Evolutionary conservation across 1,139 yeast species (phyloP), one percentile per base, ranked within the genome.

Genomic region (Pichia sp.): DNA sequence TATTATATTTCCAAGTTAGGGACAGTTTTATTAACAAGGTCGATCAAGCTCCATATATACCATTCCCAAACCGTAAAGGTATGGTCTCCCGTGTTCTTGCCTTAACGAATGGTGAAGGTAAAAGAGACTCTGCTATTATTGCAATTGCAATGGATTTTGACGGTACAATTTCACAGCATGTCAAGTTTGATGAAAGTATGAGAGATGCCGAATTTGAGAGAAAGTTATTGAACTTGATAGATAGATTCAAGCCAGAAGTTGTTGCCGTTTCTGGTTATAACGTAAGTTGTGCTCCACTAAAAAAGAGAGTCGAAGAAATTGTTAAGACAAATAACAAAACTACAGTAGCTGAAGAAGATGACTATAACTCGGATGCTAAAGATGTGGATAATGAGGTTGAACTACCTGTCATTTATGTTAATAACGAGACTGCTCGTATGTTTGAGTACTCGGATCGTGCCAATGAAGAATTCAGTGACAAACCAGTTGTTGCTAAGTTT

Each of bases 31-130:
- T 83, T 66, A 76, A 79, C 30, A 86, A 84, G 64, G 77, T 93
- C 49, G 95, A 93, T 68, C 98, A 92, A 73, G 97, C 98, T 2
- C 97, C 99, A 29, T 92, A 76, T 70, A 84, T 87, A 61, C 96
- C 98, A 8, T 78, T 79, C 52, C 87, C 88, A 2, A 86, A 78
- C 61, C 88, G 82, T 51, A 78, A 80, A 58, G 97, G 97, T 45
- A 86, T 95, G 5, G 79, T 85, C 54, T 95, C 99, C 29, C 84
- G 88, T 59, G 93, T 90, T 0, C 75, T 95, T 59, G 83, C 97
- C 0, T 67, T 93, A 45, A 81, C 96, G 0, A 84, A 88, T 61
- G 99, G 99, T 63, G 85, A 85, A 70, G 97, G 96, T 67, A 87
- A 84, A 58, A 79, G 80, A 50, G 83, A 82, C 57, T 96, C 93